These are phyloP conservation scores for Lathyrus sativus DNA, from an alignment of 306 rosid species.

Conservation along the genomic window DNA sequence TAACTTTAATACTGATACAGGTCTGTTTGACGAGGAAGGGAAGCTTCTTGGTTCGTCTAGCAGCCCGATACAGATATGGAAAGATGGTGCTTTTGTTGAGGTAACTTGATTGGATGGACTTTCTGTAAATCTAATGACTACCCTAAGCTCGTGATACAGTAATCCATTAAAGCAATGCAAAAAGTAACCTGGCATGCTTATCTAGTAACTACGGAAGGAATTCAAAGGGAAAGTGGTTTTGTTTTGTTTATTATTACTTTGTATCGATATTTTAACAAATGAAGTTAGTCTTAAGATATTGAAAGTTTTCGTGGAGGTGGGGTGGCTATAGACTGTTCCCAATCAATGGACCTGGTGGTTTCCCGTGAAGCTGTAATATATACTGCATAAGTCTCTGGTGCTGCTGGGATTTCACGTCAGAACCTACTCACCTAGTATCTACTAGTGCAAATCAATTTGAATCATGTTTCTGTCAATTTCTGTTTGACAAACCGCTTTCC, in stretches of 20 bases:
- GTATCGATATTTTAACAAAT: constrained; percentile 27
- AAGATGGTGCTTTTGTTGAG: constrained; percentile 75
- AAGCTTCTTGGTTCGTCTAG: constrained; percentile 92
- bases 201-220: not conserved
- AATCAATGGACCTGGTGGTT: constrained; percentile 6
- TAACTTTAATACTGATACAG: constrained; percentile 45
- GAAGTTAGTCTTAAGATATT: constrained; percentile 7
- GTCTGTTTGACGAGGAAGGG: constrained; percentile 79
- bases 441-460: not conserved
- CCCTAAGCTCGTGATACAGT: constrained; percentile 14
- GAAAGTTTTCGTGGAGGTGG: not conserved
- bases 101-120: constrained; percentile 45
- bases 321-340: not conserved
- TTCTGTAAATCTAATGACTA: constrained; percentile 24
- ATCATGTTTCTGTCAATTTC: not conserved
- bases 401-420: not conserved
- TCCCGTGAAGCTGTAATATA: constrained; percentile 12
- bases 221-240: constrained; percentile 12
- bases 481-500: constrained; percentile 30
- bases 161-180: constrained; percentile 24
- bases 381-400: not conserved
- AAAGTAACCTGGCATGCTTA: constrained; percentile 8
- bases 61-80: constrained; percentile 96
- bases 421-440: too few relatives aligned
- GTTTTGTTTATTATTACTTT: constrained; percentile 21